These are phyloP conservation scores for Funneliformis geosporum DNA, from an alignment of 192 early-diverging fungal species.

Conservation along the genomic window DNA sequence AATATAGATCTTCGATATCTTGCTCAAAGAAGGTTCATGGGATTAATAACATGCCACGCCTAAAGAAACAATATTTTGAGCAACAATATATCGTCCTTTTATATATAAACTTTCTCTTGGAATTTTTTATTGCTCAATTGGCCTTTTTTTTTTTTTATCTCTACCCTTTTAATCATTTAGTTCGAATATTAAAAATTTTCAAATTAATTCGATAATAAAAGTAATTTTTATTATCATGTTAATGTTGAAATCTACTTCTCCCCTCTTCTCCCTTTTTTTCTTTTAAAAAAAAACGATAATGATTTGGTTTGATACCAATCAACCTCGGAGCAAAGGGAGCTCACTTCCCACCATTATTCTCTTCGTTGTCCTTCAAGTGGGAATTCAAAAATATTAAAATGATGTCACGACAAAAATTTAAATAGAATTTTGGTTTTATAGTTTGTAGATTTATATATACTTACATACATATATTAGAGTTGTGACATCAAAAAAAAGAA, in stretches of 20 bases:
- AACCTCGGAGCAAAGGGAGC: background rate
- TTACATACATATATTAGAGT: background rate
- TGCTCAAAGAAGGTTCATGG: slow-evolving; percentile 30
- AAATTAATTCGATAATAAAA: background rate
- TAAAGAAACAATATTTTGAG: background rate
- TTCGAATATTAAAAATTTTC: background rate
- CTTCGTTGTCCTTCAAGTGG: background rate
- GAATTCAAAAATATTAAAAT: background rate
- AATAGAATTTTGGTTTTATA: background rate
- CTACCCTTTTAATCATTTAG: background rate
- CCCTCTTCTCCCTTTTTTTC: background rate
- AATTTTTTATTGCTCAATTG: background rate
- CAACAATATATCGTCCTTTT: background rate
- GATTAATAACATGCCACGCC: background rate
- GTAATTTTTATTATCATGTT: background rate
- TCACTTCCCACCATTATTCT: background rate
- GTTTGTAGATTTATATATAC: background rate
- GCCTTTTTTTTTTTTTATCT: background rate
- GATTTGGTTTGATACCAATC: slow-evolving; percentile 21
- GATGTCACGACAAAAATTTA: background rate
- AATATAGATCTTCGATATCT: slow-evolving; percentile 19
- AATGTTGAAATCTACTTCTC: background rate
- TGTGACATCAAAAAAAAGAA: background rate
- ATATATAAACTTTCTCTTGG: slow-evolving; percentile 4
- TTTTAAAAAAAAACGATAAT: background rate